Percentiles rank a stretch among this genome's conserved stretches.
Evolutionary conservation across 2,329 filamentous ascomycete genomes (phyloP).

Genomic region (Pseudopyrenochaeta lycopersici): DNA sequence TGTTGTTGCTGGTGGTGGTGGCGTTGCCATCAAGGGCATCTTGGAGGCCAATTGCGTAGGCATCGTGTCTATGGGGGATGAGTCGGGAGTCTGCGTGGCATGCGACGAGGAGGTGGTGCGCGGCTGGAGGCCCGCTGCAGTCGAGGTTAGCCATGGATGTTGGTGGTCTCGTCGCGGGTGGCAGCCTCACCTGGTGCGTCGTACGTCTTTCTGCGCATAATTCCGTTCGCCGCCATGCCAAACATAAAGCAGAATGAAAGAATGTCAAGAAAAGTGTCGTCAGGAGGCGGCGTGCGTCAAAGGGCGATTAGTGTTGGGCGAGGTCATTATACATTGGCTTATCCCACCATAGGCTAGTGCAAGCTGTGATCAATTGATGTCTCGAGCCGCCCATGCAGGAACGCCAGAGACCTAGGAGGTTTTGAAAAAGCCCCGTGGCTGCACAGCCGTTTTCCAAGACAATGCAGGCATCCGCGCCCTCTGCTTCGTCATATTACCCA

Average conservation of each 20-base stretch:
- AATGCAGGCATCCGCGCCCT: not conserved
- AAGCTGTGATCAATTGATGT: slow-evolving; percentile 4
- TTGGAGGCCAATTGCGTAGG: slow-evolving; percentile 36
- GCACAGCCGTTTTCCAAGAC: slow-evolving; percentile 16
- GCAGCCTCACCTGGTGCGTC: slow-evolving; percentile 31
- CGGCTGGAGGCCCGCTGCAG: slow-evolving; percentile 30
- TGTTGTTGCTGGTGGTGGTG: not conserved
- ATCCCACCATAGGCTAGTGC: slow-evolving; percentile 16
- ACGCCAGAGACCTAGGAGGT: slow-evolving; percentile 16
- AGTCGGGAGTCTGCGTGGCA: slow-evolving; percentile 37
- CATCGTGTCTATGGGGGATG: slow-evolving; percentile 39
- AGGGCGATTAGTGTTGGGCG: slow-evolving; percentile 12
- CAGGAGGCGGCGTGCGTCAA: slow-evolving; percentile 17
- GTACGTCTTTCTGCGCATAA: slow-evolving; percentile 30
- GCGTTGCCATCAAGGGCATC: slow-evolving; percentile 22
- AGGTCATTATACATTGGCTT: slow-evolving; percentile 21
- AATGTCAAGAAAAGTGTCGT: slow-evolving; percentile 2
- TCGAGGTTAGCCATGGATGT: slow-evolving; percentile 19
- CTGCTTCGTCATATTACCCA: slow-evolving; percentile 5
- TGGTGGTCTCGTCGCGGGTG: not conserved
- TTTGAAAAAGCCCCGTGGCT: slow-evolving; percentile 24
- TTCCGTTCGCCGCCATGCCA: slow-evolving; percentile 37
- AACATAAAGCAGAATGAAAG: slow-evolving; percentile 1
- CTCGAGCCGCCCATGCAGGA: slow-evolving; percentile 24
- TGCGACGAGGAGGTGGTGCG: slow-evolving; percentile 33